phyloP scores from a whole-genome alignment of 2,329 filamentous ascomycete genomes.

The Arthrinium phaeospermum region DNA sequence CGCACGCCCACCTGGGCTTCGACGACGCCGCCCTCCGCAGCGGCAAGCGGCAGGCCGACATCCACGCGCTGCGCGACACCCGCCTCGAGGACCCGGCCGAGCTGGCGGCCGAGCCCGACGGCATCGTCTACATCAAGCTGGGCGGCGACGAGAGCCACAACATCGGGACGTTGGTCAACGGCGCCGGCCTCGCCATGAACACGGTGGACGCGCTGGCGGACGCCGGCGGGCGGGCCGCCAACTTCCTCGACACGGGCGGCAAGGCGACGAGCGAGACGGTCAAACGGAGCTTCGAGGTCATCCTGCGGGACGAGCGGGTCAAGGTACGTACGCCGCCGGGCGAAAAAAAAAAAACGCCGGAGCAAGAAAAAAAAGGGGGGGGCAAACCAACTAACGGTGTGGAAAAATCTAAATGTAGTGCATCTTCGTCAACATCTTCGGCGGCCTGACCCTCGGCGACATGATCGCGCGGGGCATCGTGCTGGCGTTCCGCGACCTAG shows the following conservation, averaged over 20 bases:
- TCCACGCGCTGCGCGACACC: constrained; percentile 62
- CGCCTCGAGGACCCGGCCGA: constrained; percentile 60
- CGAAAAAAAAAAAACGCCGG: too few relatives aligned
- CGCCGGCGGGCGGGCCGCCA: constrained; percentile 72
- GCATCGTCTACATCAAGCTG: constrained; percentile 79
- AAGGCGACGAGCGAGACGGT: constrained; percentile 87
- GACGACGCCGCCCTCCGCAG: constrained; percentile 73
- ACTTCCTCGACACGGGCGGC: constrained; percentile 89
- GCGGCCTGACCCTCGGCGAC: constrained; percentile 70
- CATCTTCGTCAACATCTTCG: constrained; percentile 64
- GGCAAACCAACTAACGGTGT: background rate
- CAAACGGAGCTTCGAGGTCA: constrained; percentile 74
- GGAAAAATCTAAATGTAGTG: constrained; percentile 28
- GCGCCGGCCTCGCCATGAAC: constrained; percentile 89
- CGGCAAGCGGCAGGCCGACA: constrained; percentile 62
- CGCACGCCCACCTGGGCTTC: constrained; percentile 65
- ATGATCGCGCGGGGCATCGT: constrained; percentile 82
- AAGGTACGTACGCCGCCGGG: constrained; percentile 52
- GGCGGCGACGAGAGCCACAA: constrained; percentile 43
- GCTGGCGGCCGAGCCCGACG: constrained; percentile 67
- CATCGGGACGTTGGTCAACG: constrained; percentile 86
- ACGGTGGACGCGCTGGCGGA: constrained; percentile 79
- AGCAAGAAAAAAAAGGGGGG: background rate
- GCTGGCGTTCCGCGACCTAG: constrained; percentile 72
- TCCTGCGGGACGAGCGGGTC: constrained; percentile 74